Evolutionary conservation across 148 eudicot species (phyloP).

Genomic region (Rhododendron simsii): DNA sequence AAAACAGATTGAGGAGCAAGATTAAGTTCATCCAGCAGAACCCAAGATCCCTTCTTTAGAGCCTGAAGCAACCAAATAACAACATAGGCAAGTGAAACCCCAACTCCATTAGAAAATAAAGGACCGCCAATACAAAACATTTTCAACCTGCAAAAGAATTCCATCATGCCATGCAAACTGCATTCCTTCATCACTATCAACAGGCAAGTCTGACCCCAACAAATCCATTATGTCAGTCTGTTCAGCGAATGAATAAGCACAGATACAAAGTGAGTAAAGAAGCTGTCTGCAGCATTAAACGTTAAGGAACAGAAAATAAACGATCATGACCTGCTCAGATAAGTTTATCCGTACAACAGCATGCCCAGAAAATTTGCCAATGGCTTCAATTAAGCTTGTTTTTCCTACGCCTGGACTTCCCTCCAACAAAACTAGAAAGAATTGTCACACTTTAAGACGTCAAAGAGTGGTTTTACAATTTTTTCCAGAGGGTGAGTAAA

Average conservation of each 20-base stretch:
- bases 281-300: not conserved
- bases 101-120: slow-evolving; percentile 7
- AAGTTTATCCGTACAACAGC: slow-evolving; percentile 85
- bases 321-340: slow-evolving; percentile 77
- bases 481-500: not conserved
- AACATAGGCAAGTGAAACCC: not conserved
- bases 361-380: slow-evolving; percentile 88
- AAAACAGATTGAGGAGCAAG: slow-evolving; percentile 97
- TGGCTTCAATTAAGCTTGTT: slow-evolving; percentile 78
- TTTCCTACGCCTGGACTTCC: slow-evolving; percentile 99
- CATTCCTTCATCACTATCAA: slow-evolving; percentile 84
- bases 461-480: slow-evolving; percentile 7
- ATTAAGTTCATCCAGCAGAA: slow-evolving; percentile 91
- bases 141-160: slow-evolving; percentile 75
- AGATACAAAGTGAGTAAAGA: not conserved
- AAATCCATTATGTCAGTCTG: slow-evolving; percentile 99
- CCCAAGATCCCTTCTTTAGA: slow-evolving; percentile 89
- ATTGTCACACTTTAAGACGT: slow-evolving; percentile 8
- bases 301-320: not conserved
- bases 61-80: slow-evolving; percentile 45
- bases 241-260: slow-evolving; percentile 8
- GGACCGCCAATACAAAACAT: not conserved
- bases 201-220: slow-evolving; percentile 93
- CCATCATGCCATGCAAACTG: slow-evolving; percentile 99
- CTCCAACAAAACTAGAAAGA: slow-evolving; percentile 70